These are phyloP conservation scores for Aspergillus sclerotioniger DNA, from an alignment of 495 filamentous ascomycete species.

Conservation along the genomic window DNA sequence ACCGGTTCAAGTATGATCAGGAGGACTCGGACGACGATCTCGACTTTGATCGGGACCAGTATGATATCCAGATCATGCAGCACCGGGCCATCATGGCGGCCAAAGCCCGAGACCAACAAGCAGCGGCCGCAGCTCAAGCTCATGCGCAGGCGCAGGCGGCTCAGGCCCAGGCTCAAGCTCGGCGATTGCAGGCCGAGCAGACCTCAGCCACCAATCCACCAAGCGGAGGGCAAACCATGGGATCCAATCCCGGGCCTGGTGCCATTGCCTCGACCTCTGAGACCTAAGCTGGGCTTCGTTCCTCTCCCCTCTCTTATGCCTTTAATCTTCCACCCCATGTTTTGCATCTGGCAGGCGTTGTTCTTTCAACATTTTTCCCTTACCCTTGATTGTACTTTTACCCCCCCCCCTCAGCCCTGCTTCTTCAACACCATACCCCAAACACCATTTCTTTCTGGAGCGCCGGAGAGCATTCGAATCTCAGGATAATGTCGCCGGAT, in stretches of 20 bases:
- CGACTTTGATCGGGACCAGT: slow-evolving; percentile 68
- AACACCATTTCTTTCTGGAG: slow-evolving; percentile 15
- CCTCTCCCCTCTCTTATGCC: slow-evolving; percentile 17
- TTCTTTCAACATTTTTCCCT: slow-evolving; percentile 21
- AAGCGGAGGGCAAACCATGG: slow-evolving; percentile 31
- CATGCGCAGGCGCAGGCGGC: slow-evolving; percentile 50
- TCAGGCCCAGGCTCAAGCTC: slow-evolving; percentile 34
- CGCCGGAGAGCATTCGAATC: slow-evolving; percentile 18
- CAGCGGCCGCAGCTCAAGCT: slow-evolving; percentile 43
- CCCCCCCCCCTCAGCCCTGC: slow-evolving; percentile 27
- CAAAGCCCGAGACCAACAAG: slow-evolving; percentile 43
- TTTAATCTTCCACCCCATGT: slow-evolving; percentile 18
- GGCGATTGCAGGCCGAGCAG: slow-evolving; percentile 45
- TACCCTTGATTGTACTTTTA: slow-evolving; percentile 40
- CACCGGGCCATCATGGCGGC: slow-evolving; percentile 68
- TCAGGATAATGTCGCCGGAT: slow-evolving; percentile 30
- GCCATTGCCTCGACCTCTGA: slow-evolving; percentile 32
- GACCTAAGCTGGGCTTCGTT: slow-evolving; percentile 36
- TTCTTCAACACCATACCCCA: slow-evolving; percentile 17
- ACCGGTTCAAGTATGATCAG: slow-evolving; percentile 82
- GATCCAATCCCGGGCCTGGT: slow-evolving; percentile 34
- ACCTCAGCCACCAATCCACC: slow-evolving; percentile 29
- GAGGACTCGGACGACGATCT: slow-evolving; percentile 67
- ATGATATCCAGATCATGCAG: slow-evolving; percentile 65
- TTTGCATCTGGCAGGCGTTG: slow-evolving; percentile 46